phyloP scores from a whole-genome alignment of 768 basidiomycete species.

The Xanthoconium purpureum region DNA sequence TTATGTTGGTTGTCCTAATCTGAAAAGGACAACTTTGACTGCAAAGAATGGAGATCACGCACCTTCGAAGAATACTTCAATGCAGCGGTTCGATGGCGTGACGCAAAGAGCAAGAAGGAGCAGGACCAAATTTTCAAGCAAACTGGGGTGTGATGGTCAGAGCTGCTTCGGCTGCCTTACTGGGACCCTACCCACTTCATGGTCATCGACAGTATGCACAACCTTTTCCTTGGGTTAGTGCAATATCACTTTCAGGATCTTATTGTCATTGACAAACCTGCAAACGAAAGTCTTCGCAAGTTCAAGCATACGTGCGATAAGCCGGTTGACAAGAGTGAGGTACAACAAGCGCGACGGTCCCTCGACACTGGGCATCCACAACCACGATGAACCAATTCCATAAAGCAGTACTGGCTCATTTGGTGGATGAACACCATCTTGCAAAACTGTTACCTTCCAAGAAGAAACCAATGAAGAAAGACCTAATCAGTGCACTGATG shows the following conservation, averaged over 20 bases:
- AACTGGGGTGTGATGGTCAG: too few species aligned
- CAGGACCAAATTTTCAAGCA: too few species aligned
- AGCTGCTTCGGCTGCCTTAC: conserved; percentile 34
- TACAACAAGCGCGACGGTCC: neutral
- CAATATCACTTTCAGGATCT: conserved; percentile 10
- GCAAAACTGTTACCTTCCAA: neutral
- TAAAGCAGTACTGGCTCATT: too few species aligned
- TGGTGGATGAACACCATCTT: too few species aligned
- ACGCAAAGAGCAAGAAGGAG: too few species aligned
- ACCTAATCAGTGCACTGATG: neutral
- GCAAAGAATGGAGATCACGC: too few species aligned
- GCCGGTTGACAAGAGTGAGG: too few species aligned
- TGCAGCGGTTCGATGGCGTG: too few species aligned
- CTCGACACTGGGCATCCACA: too few species aligned
- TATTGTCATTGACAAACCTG: conserved; percentile 5
- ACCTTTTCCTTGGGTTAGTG: conserved; percentile 25
- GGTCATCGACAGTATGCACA: conserved; percentile 40
- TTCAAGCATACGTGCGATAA: neutral
- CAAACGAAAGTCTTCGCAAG: neutral
- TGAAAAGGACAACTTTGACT: neutral
- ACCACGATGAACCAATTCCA: too few species aligned
- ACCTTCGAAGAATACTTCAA: too few species aligned
- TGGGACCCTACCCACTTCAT: conserved; percentile 31
- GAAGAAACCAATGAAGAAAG: neutral
- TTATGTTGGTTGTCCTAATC: neutral